A percentile compares a stretch with the other conserved stretches of the same genome.
phyloP scores from a whole-genome alignment of 306 rosid genomes.

The Senna tora region DNA sequence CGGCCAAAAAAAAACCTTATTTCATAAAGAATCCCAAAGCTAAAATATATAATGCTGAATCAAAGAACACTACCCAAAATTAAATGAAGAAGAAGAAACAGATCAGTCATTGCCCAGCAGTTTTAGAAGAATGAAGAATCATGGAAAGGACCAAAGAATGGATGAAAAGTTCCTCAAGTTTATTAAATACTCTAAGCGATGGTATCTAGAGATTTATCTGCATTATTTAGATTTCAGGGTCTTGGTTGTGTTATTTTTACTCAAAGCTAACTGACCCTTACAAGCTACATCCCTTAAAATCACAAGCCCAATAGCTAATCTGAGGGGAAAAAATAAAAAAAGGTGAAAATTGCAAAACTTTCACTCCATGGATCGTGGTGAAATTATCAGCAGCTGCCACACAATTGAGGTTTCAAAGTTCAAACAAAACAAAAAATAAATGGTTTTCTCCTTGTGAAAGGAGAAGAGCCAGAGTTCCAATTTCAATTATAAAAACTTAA shows the following conservation, averaged over 20 bases:
- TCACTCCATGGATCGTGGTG: too few relatives aligned
- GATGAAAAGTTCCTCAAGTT: neutral
- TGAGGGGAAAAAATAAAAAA: too few relatives aligned
- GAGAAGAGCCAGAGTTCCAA: neutral
- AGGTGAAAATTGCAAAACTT: too few relatives aligned
- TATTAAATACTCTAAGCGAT: too few relatives aligned
- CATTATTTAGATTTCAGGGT: neutral
- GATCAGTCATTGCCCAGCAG: neutral
- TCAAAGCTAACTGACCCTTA: neutral
- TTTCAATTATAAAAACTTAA: conserved; percentile 4
- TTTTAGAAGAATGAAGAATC: neutral
- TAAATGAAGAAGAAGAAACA: neutral
- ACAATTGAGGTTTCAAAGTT: too few relatives aligned
- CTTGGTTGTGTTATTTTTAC: neutral
- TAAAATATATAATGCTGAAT: too few relatives aligned
- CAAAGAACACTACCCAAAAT: too few relatives aligned
- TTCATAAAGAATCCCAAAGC: too few relatives aligned
- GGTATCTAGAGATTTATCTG: neutral
- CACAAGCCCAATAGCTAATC: neutral
- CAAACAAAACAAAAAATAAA: too few relatives aligned
- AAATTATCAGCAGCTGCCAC: too few relatives aligned
- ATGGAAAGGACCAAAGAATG: neutral
- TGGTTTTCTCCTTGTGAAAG: neutral
- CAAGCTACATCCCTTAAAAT: neutral
- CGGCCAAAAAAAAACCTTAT: too few relatives aligned